Evolutionary conservation across 768 basidiomycete species (phyloP).

Genomic region (Mrakia hoshinonis): DNA sequence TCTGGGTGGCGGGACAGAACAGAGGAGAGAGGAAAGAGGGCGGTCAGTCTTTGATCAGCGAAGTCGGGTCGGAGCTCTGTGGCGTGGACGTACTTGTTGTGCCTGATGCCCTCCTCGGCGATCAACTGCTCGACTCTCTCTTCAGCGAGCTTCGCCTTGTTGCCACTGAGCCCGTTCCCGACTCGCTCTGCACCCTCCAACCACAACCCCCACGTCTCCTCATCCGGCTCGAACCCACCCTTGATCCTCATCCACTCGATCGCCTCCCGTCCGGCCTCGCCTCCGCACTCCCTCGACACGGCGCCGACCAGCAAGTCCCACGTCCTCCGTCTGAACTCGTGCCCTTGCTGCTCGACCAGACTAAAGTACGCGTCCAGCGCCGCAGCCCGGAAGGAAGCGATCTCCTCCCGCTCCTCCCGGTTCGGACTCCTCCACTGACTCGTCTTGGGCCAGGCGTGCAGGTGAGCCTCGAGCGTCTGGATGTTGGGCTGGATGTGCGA

Average conservation of each 20-base stretch:
- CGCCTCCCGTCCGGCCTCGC: not conserved
- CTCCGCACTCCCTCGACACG: not conserved
- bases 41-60: not conserved
- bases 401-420: not conserved
- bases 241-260: not conserved
- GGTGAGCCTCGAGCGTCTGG: conserved; percentile 10
- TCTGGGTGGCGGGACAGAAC: not conserved
- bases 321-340: not conserved
- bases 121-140: no score
- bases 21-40: not conserved
- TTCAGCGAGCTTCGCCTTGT: no score
- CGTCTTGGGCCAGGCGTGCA: not conserved
- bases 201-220: no score
- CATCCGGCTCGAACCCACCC: not conserved
- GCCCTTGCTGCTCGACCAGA: not conserved
- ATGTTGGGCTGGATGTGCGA: not conserved
- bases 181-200: no score
- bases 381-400: not conserved
- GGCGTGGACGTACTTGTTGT: no score
- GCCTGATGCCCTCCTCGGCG: no score
- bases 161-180: no score
- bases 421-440: no score
- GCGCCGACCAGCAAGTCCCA: not conserved
- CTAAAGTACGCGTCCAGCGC: not conserved
- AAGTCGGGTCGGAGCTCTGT: no score